These are phyloP conservation scores for Spergularia azorica DNA, from an alignment of 179 eudicot genomes.

Conservation along the genomic window DNA sequence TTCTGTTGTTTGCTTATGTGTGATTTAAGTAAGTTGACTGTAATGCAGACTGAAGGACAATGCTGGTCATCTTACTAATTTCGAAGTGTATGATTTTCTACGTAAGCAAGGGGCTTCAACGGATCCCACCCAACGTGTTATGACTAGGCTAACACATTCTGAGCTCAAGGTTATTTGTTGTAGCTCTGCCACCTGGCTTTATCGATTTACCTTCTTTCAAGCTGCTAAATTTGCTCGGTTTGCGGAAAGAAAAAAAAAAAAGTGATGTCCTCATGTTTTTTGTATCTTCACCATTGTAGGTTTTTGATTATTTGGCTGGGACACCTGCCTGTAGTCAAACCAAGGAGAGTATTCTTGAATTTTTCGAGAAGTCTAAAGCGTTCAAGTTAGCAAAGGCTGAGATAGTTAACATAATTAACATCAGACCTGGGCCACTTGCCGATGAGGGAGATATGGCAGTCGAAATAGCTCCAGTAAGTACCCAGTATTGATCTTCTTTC, in stretches of 20 bases:
- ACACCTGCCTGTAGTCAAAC: constrained; percentile 66
- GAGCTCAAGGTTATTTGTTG: constrained; percentile 62
- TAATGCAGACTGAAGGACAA: constrained; percentile 52
- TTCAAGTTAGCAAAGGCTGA: constrained; percentile 65
- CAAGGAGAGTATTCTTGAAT: constrained; percentile 46
- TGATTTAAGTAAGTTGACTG: constrained; percentile 2
- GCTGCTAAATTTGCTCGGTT: neutral
- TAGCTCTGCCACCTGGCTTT: neutral
- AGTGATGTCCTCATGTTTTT: neutral
- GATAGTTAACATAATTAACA: constrained; percentile 63
- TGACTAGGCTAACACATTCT: constrained; percentile 58
- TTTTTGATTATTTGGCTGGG: constrained; percentile 71
- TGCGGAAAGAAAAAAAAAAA: neutral
- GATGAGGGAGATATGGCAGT: constrained; percentile 13
- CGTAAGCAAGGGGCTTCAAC: constrained; percentile 71
- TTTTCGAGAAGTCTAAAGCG: constrained; percentile 44
- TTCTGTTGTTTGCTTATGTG: neutral
- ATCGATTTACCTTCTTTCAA: neutral
- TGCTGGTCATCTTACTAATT: constrained; percentile 80
- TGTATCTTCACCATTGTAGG: constrained; percentile 40
- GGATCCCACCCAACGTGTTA: constrained; percentile 55
- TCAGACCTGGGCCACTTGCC: constrained; percentile 37
- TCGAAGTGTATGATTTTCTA: constrained; percentile 77
- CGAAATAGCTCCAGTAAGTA: constrained; percentile 62
- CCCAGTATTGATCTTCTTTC: constrained; percentile 5